A percentile compares a stretch with the other conserved stretches of the same genome.
Evolutionary conservation across 1,284 basidiomycete species (phyloP).

Genomic region (Veloporphyrellus conicus): DNA sequence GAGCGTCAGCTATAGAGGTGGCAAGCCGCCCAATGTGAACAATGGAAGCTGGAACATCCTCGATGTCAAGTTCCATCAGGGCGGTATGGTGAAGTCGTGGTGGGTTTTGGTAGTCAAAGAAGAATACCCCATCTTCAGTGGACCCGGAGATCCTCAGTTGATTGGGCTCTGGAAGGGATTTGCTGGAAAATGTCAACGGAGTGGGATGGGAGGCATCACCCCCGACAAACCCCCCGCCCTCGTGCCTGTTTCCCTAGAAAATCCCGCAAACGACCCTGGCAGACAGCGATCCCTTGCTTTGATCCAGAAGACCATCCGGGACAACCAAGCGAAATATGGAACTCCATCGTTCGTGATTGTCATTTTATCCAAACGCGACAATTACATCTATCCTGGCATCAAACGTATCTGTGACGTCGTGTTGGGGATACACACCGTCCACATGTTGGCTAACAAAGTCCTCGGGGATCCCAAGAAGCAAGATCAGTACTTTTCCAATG

Average conservation of each 20-base stretch:
- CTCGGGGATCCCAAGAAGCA: conserved; percentile 49
- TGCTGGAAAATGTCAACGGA: conserved; percentile 45
- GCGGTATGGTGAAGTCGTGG: conserved; percentile 49
- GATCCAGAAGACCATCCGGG: conserved; percentile 41
- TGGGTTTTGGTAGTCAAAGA: conserved; percentile 59
- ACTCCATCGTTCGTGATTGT: conserved; percentile 62
- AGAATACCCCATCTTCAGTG: conserved; percentile 35
- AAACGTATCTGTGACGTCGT: conserved; percentile 69
- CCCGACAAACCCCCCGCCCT: conserved; percentile 34
- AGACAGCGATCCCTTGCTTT: conserved; percentile 39
- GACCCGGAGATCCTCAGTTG: conserved; percentile 42
- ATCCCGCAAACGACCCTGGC: conserved; percentile 37
- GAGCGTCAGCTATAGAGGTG: conserved; percentile 47
- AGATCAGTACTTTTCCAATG: conserved; percentile 70
- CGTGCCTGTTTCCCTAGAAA: conserved; percentile 33
- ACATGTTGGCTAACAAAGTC: conserved; percentile 63
- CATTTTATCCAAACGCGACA: conserved; percentile 58
- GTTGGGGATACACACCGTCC: conserved; percentile 60
- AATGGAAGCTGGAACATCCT: conserved; percentile 72
- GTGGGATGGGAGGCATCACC: conserved; percentile 44
- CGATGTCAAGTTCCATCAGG: conserved; percentile 58
- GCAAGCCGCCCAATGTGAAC: conserved; percentile 38
- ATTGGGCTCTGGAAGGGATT: conserved; percentile 46
- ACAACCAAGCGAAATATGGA: conserved; percentile 22
- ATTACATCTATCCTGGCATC: conserved; percentile 69